Percentiles rank a stretch among this genome's conserved stretches.
phyloP scores from a whole-genome alignment of 2,329 filamentous ascomycete genomes.

The Monilinia laxa region DNA sequence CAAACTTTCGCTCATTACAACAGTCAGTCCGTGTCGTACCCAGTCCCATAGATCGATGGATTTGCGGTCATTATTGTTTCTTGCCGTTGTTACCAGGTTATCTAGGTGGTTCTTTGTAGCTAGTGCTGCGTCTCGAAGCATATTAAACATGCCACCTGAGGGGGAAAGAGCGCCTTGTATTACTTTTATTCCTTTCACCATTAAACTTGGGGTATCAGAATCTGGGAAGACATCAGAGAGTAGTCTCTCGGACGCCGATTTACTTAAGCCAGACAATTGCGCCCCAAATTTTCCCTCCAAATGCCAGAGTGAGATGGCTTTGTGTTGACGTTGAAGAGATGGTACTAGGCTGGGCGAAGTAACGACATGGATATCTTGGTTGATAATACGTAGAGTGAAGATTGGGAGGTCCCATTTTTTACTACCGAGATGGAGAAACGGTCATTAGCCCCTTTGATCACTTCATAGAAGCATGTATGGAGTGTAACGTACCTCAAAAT shows the following conservation, averaged over 20 bases:
- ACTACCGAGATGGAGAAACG: not conserved
- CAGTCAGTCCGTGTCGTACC: conserved; percentile 17
- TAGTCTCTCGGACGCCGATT: conserved; percentile 1
- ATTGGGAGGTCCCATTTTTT: conserved; percentile 14
- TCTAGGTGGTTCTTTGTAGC: conserved; percentile 4
- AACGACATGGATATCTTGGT: conserved; percentile 1
- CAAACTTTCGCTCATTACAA: conserved; percentile 15
- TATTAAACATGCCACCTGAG: not conserved
- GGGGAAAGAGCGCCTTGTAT: conserved; percentile 11
- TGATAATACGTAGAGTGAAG: conserved; percentile 5
- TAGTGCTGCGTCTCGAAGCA: conserved; percentile 11
- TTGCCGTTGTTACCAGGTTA: not conserved
- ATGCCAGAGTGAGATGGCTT: conserved; percentile 13
- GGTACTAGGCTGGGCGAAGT: not conserved
- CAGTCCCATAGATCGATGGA: conserved; percentile 1
- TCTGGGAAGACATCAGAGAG: not conserved
- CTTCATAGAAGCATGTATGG: too few species aligned
- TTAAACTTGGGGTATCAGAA: not conserved
- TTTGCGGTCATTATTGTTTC: not conserved
- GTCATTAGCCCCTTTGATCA: not conserved
- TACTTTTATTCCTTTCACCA: conserved; percentile 12
- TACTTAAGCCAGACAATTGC: not conserved
- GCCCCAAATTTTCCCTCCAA: conserved; percentile 14
- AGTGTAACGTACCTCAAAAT: not conserved
- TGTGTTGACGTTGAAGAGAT: conserved; percentile 13